Evolutionary conservation across 2,329 filamentous ascomycete species (phyloP).

Genomic region (Pyrenochaeta sp.): DNA sequence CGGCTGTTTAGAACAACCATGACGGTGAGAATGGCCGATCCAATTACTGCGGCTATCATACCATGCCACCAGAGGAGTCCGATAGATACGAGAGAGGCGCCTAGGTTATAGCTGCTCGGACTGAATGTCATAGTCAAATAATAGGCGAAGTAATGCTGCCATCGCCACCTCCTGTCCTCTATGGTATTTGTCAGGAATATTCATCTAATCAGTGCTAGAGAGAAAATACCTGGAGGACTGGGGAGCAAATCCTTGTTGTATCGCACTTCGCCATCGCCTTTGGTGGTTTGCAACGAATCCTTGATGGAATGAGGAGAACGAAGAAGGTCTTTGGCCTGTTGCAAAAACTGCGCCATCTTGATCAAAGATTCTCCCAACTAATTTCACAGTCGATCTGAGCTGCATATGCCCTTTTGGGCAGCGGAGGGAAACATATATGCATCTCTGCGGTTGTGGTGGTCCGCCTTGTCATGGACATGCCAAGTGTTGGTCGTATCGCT

Average conservation of each 20-base stretch:
- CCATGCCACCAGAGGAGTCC: slow-evolving; percentile 29
- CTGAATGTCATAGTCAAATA: slow-evolving; percentile 27
- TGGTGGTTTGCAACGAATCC: slow-evolving; percentile 9
- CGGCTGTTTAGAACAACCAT: slow-evolving; percentile 26
- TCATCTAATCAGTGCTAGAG: neutral
- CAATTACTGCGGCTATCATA: slow-evolving; percentile 25
- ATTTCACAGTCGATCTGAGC: slow-evolving; percentile 26
- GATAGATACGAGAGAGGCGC: slow-evolving; percentile 25
- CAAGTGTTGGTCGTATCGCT: slow-evolving; percentile 1
- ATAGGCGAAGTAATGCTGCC: slow-evolving; percentile 31
- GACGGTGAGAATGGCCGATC: slow-evolving; percentile 21
- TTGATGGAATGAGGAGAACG: slow-evolving; percentile 40
- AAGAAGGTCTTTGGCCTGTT: slow-evolving; percentile 17
- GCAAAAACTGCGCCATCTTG: slow-evolving; percentile 21
- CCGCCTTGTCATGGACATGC: slow-evolving; percentile 2
- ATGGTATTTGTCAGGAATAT: neutral
- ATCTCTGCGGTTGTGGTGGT: neutral
- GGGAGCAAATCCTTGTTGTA: slow-evolving; percentile 28
- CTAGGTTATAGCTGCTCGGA: slow-evolving; percentile 26
- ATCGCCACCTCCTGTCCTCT: slow-evolving; percentile 26
- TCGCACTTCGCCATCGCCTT: slow-evolving; percentile 13
- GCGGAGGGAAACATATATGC: slow-evolving; percentile 4
- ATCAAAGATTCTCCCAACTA: slow-evolving; percentile 17
- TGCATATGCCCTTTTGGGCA: slow-evolving; percentile 2
- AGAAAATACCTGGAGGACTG: slow-evolving; percentile 20